phyloP scores from a whole-genome alignment of 305 asterid genomes.

The Fraxinus platypoda region DNA sequence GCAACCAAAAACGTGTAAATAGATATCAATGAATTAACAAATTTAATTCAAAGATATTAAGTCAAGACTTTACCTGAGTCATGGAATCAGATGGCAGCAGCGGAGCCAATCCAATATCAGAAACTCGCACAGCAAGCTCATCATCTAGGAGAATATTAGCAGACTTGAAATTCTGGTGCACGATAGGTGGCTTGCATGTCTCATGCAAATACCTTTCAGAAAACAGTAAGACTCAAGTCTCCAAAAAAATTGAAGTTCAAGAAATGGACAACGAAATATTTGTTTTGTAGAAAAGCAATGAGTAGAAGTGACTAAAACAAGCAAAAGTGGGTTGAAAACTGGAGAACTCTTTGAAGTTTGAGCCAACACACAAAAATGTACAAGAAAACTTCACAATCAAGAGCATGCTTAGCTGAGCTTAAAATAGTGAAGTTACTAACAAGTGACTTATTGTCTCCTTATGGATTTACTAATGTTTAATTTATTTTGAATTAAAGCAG shows the following conservation, averaged over 20 bases:
- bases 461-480: neutral
- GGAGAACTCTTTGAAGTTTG: neutral
- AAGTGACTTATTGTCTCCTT: neutral
- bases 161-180: conserved; percentile 81
- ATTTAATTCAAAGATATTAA: neutral
- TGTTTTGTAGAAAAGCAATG: neutral
- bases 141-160: conserved; percentile 73
- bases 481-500: neutral
- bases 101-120: conserved; percentile 86
- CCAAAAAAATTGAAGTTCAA: conserved; percentile 12
- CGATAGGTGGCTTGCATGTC: conserved; percentile 61
- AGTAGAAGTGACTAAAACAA: conserved; percentile 1
- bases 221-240: conserved; percentile 29
- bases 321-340: neutral
- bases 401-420: neutral
- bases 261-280: neutral
- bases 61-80: conserved; percentile 46
- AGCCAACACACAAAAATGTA: neutral
- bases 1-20: neutral
- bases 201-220: conserved; percentile 83
- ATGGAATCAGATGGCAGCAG: conserved; percentile 60
- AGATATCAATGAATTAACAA: neutral
- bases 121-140: conserved; percentile 58
- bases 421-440: neutral
- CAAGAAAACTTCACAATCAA: neutral